Evolutionary conservation across 441 rosid genomes (phyloP), one percentile per base, ranked within the genome.

Genomic region (Flueggea neowawraea): DNA sequence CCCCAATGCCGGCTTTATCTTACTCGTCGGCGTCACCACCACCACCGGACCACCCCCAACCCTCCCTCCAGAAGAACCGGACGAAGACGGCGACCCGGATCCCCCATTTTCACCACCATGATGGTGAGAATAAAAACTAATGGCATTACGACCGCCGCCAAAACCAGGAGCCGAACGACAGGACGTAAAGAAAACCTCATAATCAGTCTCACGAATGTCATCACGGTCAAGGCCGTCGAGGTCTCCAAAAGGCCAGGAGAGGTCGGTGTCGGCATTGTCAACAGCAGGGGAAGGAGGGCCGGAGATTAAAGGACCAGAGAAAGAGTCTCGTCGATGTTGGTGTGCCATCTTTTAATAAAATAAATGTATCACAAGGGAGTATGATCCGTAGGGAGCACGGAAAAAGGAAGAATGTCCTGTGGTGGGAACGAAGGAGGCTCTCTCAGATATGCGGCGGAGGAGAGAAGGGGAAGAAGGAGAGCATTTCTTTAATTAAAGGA

Each of bases 91-190:
- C 7, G 68, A 43, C 52, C 58, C 67, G n/a, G 67, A 80, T 33
- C 84, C 91, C 7, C 79, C 88, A 14, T 74, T 75, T 54, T 73
- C 75, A 12, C 70, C 76, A 6, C 69, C 66, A 15, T 74, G 81
- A 14, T 68, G 78, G 6, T 74, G 49, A 2, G 96, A 81, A 72
- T 88, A 82, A 58, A 85, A 89, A 2, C 71, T 76, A 16, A 84
- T 71, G 32, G 93, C 88, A 31, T 85, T 83, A 55, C 82, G 76
- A 11, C 94, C 96, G 3, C 96, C 97, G 14, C 75, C 75, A 16
- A 94, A 94, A 7, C 96, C 97, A 0, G 97, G 96, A 16, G 93
- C 85, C 6, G 97, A 87, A 6, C 98, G 74, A 61, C 98, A 94
- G 13, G 96, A 71, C 3, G 93, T 94, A 80, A 94, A 94, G 75